Evolutionary conservation across 495 filamentous ascomycete genomes (phyloP).

Genomic region (Acidomyces sp.): DNA sequence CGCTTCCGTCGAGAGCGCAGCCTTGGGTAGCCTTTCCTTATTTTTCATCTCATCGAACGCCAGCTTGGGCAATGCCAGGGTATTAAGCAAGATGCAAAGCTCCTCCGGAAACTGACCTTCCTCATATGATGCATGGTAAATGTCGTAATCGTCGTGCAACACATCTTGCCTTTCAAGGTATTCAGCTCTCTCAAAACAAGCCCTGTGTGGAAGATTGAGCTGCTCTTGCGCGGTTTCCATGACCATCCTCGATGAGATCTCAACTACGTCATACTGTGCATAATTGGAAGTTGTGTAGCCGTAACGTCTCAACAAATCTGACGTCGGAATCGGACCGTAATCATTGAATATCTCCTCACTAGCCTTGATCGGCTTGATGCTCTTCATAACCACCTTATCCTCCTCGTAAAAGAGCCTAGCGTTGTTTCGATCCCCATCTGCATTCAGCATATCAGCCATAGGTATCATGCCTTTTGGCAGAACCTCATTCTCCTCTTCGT

Average conservation of each 20-base stretch:
- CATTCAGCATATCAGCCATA: slow-evolving; percentile 84
- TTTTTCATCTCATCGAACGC: slow-evolving; percentile 27
- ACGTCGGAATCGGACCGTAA: slow-evolving; percentile 70
- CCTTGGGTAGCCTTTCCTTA: slow-evolving; percentile 39
- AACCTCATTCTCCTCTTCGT: slow-evolving; percentile 50
- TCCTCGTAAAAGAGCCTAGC: slow-evolving; percentile 62
- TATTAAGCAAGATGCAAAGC: slow-evolving; percentile 37
- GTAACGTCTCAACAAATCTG: slow-evolving; percentile 74
- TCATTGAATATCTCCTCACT: slow-evolving; percentile 86
- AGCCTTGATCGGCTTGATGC: slow-evolving; percentile 48
- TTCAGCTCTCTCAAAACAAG: slow-evolving; percentile 25
- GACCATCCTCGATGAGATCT: slow-evolving; percentile 49
- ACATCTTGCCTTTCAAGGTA: slow-evolving; percentile 39
- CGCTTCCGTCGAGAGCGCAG: slow-evolving; percentile 22
- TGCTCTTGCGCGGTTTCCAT: slow-evolving; percentile 36
- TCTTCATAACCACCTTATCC: slow-evolving; percentile 49
- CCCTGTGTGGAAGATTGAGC: slow-evolving; percentile 31
- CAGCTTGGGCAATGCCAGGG: slow-evolving; percentile 29
- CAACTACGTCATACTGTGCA: slow-evolving; percentile 64
- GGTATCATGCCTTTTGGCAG: slow-evolving; percentile 76
- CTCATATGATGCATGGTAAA: slow-evolving; percentile 30
- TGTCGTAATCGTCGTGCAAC: slow-evolving; percentile 44
- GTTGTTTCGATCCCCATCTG: slow-evolving; percentile 66
- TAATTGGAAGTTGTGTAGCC: slow-evolving; percentile 77
- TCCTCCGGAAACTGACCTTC: slow-evolving; percentile 34